Evolutionary conservation across 306 rosid genomes (phyloP), one percentile per base, ranked within the genome.

Genomic region (Purshia tridentata): DNA sequence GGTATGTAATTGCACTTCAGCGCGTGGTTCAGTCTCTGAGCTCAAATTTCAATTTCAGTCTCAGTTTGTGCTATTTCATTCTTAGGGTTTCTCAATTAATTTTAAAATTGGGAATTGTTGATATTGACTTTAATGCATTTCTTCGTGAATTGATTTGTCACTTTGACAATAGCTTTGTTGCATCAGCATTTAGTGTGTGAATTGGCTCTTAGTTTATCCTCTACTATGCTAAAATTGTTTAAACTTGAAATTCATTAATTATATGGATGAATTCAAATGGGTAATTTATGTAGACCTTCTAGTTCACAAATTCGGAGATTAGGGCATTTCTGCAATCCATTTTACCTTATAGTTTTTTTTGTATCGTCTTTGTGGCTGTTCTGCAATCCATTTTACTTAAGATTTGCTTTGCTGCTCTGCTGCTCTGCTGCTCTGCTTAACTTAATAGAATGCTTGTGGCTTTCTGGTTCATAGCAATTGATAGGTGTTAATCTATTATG

Each of bases 1-100:
- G 96, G 97, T 89, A 54, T 42, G 8, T 4, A 40, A 39, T 57
- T 37, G 11, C 49, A 54, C 29, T 6, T 56, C 39, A 40, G 40
- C 40, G 8, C 48, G 14, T 39, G 23, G 3, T 23, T 15, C 15
- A 20, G 1, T 44, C 1, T 19, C 35, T 61, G 7, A 35, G 57
- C 22, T 22, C 0, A 0, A 23, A 19, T 8, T 55, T 39, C 19
- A 57, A 4, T 68, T 53, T 19, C 18, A 62, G 8, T 37, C 39
- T 37, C 9, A 6, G 1, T 66, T 29, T 19, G 8, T 42, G 52
- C 39, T 12, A 13, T 42, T 42, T 41, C 7, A 4, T 14, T 73
- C 0, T 5, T 9, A 50, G 62, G 60, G 16, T 50, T 62, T 61
- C 42, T 29, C 15, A 5, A 29, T 5, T 47, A 7, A 69, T 4